Evolutionary conservation across 805 yeast species (phyloP).

Genomic region (Candida gorgasii): DNA sequence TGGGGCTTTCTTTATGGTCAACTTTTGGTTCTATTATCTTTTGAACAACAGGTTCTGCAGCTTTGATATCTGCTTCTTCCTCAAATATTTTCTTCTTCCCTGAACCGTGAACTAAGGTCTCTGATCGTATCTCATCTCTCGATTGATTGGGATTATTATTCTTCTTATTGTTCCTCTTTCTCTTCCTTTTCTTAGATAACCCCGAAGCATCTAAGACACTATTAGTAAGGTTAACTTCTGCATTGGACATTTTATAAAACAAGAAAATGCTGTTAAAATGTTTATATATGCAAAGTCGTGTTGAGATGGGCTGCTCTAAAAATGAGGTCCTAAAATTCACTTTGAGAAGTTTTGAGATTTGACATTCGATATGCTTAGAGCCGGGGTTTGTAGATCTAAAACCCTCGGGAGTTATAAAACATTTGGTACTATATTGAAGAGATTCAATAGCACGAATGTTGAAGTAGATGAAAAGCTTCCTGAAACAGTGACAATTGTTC

Average conservation of each 20-base stretch:
- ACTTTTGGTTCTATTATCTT: not conserved
- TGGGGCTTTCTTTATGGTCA: too few species aligned
- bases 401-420: not conserved
- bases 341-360: not conserved
- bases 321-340: slow-evolving; percentile 6
- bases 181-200: slow-evolving; percentile 17
- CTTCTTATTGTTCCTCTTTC: slow-evolving; percentile 31
- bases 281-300: not conserved
- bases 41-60: not conserved
- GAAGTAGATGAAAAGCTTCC: slow-evolving; percentile 19
- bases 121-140: slow-evolving; percentile 6
- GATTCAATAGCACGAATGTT: slow-evolving; percentile 2
- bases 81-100: slow-evolving; percentile 8
- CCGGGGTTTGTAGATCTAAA: not conserved
- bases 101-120: slow-evolving; percentile 2
- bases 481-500: slow-evolving; percentile 40
- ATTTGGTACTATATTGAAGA: not conserved
- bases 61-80: not conserved
- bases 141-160: not conserved
- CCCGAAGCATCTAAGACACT: slow-evolving; percentile 12
- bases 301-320: not conserved
- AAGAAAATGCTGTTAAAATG: not conserved
- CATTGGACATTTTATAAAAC: slow-evolving; percentile 1
- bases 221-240: slow-evolving; percentile 14
- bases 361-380: not conserved